Evolutionary conservation across 768 basidiomycete genomes (phyloP).

Genomic region (Candolleomyces aberdarensis): DNA sequence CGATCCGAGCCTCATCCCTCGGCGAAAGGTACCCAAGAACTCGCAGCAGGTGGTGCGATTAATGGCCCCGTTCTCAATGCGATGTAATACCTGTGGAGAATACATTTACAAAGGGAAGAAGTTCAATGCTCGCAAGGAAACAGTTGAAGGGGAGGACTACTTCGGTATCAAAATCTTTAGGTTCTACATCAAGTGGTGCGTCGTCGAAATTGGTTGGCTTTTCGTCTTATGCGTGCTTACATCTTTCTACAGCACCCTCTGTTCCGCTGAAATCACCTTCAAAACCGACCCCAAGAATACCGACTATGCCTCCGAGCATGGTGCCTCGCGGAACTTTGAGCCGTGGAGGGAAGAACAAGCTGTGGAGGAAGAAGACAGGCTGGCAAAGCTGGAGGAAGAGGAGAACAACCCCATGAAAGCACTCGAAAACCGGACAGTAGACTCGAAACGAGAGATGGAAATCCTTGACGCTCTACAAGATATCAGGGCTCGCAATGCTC

Average conservation of each 20-base stretch:
- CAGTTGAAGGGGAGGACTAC: conserved; percentile 95
- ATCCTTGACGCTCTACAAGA: conserved; percentile 95
- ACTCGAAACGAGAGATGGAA: conserved; percentile 98
- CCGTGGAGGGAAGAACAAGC: conserved; percentile 88
- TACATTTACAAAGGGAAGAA: conserved; percentile 99
- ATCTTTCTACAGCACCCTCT: conserved; percentile 65
- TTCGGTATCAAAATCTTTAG: conserved; percentile 97
- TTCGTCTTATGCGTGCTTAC: background rate
- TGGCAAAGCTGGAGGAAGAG: conserved; percentile 85
- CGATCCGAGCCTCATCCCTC: conserved; percentile 93
- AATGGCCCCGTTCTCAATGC: conserved; percentile 99
- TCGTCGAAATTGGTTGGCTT: conserved; percentile 9
- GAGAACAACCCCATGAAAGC: conserved; percentile 98
- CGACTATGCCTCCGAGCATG: conserved; percentile 91
- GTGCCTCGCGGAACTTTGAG: conserved; percentile 96
- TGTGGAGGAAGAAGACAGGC: conserved; percentile 77
- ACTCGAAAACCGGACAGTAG: conserved; percentile 87
- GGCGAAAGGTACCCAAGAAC: conserved; percentile 87
- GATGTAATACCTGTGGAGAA: conserved; percentile 94
- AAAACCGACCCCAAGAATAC: conserved; percentile 99
- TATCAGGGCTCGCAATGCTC: conserved; percentile 79
- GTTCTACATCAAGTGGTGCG: conserved; percentile 89
- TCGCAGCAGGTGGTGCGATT: conserved; percentile 97
- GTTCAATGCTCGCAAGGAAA: conserved; percentile 98
- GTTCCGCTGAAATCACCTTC: conserved; percentile 98